Evolutionary conservation across 176 grass and related monocot species (phyloP), one percentile per base, ranked within the genome.

Genomic region (Lolium multiflorum): DNA sequence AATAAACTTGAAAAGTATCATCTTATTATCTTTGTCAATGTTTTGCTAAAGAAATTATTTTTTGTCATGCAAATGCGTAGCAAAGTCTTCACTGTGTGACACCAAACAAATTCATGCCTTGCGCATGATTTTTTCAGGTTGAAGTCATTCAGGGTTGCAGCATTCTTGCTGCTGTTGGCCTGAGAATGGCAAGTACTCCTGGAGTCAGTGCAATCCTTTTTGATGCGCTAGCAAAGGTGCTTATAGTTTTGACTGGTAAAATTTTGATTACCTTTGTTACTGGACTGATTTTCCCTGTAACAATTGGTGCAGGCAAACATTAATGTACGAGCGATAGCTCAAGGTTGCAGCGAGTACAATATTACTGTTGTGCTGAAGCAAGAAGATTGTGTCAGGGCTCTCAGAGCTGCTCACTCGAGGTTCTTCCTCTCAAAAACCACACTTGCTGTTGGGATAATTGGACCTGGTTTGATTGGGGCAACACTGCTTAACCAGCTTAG

Each of bases 311-410:
- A 98, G 96, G 96, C 96, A 87, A 95, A 95, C 65, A 98, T 98
- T 85, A 98, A 98, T 83, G 96, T 98, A 67, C 87, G 96, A 65
- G 96, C 96, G 61, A 98, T 98, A 92, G 93, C 96, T 71, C 96
- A 98, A 92, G 96, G 96, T 59, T 95, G 96, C 88, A 98, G 96
- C 65, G 96, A 98, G 85, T 98, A 95, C 86, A 98, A 98, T 87
- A 98, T 98, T 76, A 98, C 96, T 79, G 93, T 98, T 44, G 96
- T 98, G 46, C 80, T 98, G 79, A 98, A 98, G 81, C 96, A 98
- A 94, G 93, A 94, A 83, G 96, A 98, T 88, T 98, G 96, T 82
- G 85, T 94, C 51, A 90, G 93, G 89, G 96, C 90, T 84, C 82
- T 98, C 12, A 91, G 88, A 72, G 96, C 93, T 80, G 88, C 79